These are phyloP conservation scores for Tolypocladium ovalisporum DNA, from an alignment of 2,329 filamentous ascomycete species.

Conservation along the genomic window DNA sequence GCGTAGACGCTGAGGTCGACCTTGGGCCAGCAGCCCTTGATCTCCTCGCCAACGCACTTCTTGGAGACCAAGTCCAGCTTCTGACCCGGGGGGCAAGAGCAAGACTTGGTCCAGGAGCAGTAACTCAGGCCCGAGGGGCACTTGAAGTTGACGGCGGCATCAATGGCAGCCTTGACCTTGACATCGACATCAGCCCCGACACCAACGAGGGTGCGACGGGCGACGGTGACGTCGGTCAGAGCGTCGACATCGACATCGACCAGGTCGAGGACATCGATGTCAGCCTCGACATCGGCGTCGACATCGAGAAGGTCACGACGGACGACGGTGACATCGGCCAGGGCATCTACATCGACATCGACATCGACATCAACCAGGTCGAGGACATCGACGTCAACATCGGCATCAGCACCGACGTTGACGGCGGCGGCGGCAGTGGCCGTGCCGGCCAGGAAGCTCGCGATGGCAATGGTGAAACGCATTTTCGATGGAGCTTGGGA, in stretches of 20 bases:
- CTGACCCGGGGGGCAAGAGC: slow-evolving; percentile 31
- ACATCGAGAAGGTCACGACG: slow-evolving; percentile 1
- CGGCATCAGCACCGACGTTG: not conserved
- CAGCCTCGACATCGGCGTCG: slow-evolving; percentile 4
- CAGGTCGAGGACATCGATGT: not conserved
- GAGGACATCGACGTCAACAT: slow-evolving; percentile 8
- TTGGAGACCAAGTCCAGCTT: slow-evolving; percentile 20
- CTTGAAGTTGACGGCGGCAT: slow-evolving; percentile 11
- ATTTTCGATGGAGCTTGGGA: slow-evolving; percentile 9
- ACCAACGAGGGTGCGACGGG: slow-evolving; percentile 4
- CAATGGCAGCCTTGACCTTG: slow-evolving; percentile 11
- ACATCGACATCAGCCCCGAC: slow-evolving; percentile 5
- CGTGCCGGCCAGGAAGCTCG: slow-evolving; percentile 13
- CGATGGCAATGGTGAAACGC: slow-evolving; percentile 18
- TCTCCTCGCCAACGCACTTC: slow-evolving; percentile 14
- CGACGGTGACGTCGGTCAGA: not conserved
- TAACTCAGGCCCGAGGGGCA: slow-evolving; percentile 24
- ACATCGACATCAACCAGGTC: not conserved
- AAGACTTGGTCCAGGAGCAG: slow-evolving; percentile 27
- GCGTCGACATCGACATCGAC: not conserved
- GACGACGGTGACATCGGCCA: slow-evolving; percentile 5
- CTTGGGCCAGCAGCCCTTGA: slow-evolving; percentile 22
- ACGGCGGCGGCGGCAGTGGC: slow-evolving; percentile 6
- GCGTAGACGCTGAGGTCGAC: slow-evolving; percentile 14
- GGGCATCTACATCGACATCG: slow-evolving; percentile 6